A percentile compares a stretch with the other conserved stretches of the same genome.
Conservation (phyloP, 257 asterid species). For the Catharanthus roseus region DNA sequence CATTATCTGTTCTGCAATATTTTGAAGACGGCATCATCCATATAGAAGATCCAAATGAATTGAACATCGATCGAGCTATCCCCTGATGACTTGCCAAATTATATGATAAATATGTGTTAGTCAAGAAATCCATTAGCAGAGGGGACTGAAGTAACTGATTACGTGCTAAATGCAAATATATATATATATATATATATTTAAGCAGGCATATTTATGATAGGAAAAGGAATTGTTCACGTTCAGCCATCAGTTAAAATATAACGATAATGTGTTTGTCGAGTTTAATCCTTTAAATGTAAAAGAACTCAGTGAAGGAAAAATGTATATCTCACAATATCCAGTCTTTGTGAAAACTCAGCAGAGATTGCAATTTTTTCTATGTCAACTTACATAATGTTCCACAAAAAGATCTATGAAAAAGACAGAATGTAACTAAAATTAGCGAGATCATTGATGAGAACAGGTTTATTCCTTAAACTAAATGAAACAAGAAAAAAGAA, state of each 20-base stretch:
- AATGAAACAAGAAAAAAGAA: not conserved
- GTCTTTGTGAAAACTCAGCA: not conserved
- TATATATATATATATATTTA: not conserved
- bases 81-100: constrained; percentile 86
- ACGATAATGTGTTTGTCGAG: not conserved
- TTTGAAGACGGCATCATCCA: constrained; percentile 97
- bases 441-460: not conserved
- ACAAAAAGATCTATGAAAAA: not conserved
- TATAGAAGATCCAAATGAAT: constrained; percentile 84
- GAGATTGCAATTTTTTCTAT: not conserved
- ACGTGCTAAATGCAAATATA: not conserved
- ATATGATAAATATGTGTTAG: constrained; percentile 31
- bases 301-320: not conserved
- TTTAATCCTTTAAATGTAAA: not conserved
- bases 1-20: constrained; percentile 76
- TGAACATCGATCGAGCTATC: constrained; percentile 97
- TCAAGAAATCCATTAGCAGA: constrained; percentile 25
- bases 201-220: not conserved
- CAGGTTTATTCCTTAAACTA: not conserved
- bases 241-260: not conserved
- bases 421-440: not conserved
- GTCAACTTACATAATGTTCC: not conserved
- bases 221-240: not conserved
- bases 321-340: not conserved
- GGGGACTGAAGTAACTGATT: constrained; percentile 13